Evolutionary conservation across 805 yeast species (phyloP), one percentile per base, ranked within the genome.

Genomic region (Saccharomycopsis selenospora): DNA sequence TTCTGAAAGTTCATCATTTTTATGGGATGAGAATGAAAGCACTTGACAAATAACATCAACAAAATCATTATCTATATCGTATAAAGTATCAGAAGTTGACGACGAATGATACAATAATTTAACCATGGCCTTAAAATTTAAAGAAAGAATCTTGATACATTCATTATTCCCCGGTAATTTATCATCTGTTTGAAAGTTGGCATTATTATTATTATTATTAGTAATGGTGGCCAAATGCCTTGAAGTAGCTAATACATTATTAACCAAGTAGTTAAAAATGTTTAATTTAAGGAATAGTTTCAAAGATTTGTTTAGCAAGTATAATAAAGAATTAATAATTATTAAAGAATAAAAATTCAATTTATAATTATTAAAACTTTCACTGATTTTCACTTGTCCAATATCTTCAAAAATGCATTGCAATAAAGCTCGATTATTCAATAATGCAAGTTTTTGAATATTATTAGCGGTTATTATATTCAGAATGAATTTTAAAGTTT

Each of bases 391-490:
- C 4, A 25, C n/a, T 18, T 23, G 25, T 5, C 8, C 40, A 36
- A 42, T 17, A 25, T 5, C 11, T 24, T 26, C 27, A 18, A 7
- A 29, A 23, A 18, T 18, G 18, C 28, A 13, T 17, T 13, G n/a
- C 13, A 20, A 26, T 18, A 27, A 36, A 40, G 28, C 13, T 25
- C 40, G 43, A 17, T 38, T 25, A 17, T 28, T 20, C 36, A 45
- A 45, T 14, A 45, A 17, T 5, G 38, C 10, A 13, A 24, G 17
- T 26, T 45, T 45, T 5, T 45, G 48, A 10, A 45, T 4, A 17
- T 45, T 42, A 28, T 45, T 45, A 5, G 48, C 43, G 29, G 40
- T 25, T 22, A 45, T 40, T 11, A 40, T 33, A 20, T 33, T 33
- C 5, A 20, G 5, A 5, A 33, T 14, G 5, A 5, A 4, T 7